Percentiles rank a stretch among this genome's conserved stretches.
These are phyloP conservation scores for Corynespora cassiicola DNA, from an alignment of 2,329 filamentous ascomycete genomes.

Conservation along the genomic window DNA sequence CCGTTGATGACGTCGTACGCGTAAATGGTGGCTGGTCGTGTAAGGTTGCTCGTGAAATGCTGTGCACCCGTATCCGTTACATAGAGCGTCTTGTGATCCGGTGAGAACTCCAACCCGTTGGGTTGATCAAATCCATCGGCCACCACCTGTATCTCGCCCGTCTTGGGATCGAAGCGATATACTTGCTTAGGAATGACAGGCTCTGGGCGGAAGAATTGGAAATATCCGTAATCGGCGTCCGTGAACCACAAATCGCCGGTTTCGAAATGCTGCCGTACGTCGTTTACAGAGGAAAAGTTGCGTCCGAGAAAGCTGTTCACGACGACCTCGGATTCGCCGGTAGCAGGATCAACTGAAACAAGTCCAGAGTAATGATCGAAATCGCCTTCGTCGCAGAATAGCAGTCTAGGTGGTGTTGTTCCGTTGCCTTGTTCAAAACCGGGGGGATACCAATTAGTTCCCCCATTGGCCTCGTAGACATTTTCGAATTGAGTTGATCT, in stretches of 20 bases:
- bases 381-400: conserved; percentile 45
- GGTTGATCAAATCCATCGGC: conserved; percentile 51
- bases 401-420: conserved; percentile 30
- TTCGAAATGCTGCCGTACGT: conserved; percentile 49
- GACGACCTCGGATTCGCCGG: conserved; percentile 49
- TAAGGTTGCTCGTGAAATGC: conserved; percentile 38
- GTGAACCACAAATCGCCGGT: conserved; percentile 59
- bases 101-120: conserved; percentile 55
- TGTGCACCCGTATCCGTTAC: conserved; percentile 57
- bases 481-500: conserved; percentile 47
- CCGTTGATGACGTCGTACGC: conserved; percentile 50
- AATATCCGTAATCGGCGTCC: conserved; percentile 48
- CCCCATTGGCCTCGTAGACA: conserved; percentile 47
- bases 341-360: conserved; percentile 53
- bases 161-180: conserved; percentile 52
- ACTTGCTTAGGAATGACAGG: conserved; percentile 42
- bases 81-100: conserved; percentile 53
- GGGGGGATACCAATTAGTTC: conserved; percentile 43
- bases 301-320: conserved; percentile 57
- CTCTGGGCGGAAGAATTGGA: conserved; percentile 37
- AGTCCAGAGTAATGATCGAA: conserved; percentile 51
- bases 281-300: conserved; percentile 54
- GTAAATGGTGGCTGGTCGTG: conserved; percentile 51
- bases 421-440: conserved; percentile 23
- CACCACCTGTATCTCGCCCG: conserved; percentile 49